Conservation (phyloP, 805 yeast species). For the Sungouiozyma ichnusensis region DNA sequence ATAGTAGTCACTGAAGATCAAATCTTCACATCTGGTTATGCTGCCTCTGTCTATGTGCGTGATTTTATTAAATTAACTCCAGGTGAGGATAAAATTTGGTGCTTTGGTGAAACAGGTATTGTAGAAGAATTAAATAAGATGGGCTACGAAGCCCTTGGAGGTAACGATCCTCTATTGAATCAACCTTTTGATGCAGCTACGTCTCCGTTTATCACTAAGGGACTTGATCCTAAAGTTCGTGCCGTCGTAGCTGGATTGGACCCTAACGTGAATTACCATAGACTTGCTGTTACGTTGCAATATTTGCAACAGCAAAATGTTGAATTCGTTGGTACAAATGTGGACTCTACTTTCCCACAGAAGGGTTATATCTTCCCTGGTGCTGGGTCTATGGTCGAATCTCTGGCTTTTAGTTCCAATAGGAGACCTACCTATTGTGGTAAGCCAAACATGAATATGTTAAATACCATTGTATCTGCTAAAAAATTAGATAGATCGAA, state of each 20-base stretch:
- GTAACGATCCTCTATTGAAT: conserved; percentile 54
- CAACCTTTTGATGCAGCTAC: conserved; percentile 47
- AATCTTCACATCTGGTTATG: conserved; percentile 85
- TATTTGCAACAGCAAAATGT: conserved; percentile 54
- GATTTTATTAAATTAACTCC: conserved; percentile 66
- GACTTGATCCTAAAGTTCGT: conserved; percentile 65
- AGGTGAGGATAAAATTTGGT: conserved; percentile 68
- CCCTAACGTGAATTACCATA: conserved; percentile 64
- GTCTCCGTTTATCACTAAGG: conserved; percentile 35
- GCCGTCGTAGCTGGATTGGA: conserved; percentile 88
- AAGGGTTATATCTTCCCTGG: conserved; percentile 84
- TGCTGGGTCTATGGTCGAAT: conserved; percentile 83
- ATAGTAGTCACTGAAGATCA: conserved; percentile 43
- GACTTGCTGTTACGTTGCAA: conserved; percentile 71
- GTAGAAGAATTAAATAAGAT: conserved; percentile 63
- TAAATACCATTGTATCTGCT: conserved; percentile 74
- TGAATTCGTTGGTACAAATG: conserved; percentile 83
- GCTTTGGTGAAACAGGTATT: conserved; percentile 82
- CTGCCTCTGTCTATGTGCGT: conserved; percentile 76
- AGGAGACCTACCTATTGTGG: conserved; percentile 86
- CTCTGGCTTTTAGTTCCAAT: conserved; percentile 65
- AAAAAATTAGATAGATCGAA: conserved; percentile 43
- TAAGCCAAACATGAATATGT: conserved; percentile 82
- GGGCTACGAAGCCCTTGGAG: conserved; percentile 77
- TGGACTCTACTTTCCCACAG: conserved; percentile 89